A percentile compares a stretch with the other conserved stretches of the same genome.
These are phyloP conservation scores for Dimocarpus longan DNA, from an alignment of 345 rosid species.

Conservation along the genomic window DNA sequence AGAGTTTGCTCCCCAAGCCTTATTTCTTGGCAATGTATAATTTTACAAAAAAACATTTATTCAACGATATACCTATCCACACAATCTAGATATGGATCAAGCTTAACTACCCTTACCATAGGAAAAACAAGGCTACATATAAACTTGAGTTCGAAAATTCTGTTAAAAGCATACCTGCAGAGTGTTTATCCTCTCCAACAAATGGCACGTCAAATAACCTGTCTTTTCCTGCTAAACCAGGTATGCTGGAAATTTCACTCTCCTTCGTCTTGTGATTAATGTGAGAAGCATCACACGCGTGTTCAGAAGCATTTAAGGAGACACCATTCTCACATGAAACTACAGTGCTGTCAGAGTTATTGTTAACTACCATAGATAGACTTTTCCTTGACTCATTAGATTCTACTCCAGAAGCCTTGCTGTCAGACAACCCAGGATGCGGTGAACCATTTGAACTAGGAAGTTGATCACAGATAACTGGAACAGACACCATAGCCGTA, in stretches of 20 bases:
- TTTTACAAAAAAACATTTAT: background rate
- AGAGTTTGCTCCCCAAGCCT: background rate
- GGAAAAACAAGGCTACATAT: background rate
- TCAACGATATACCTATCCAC: background rate
- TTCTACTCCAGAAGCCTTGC: constrained; percentile 54
- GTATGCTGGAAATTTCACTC: constrained; percentile 49
- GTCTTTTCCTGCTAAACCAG: constrained; percentile 55
- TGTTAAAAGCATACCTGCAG: constrained; percentile 56
- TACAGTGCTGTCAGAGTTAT: constrained; percentile 72
- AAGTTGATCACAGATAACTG: constrained; percentile 68
- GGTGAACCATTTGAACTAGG: constrained; percentile 52
- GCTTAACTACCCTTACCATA: background rate
- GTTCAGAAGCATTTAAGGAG: constrained; percentile 46
- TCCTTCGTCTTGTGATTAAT: constrained; percentile 54
- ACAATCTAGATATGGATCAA: background rate
- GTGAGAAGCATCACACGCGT: constrained; percentile 47
- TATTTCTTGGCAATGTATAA: background rate
- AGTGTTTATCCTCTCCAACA: constrained; percentile 60
- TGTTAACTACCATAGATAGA: constrained; percentile 44
- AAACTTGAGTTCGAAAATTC: background rate
- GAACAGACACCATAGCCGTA: constrained; percentile 78
- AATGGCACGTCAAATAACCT: constrained; percentile 83
- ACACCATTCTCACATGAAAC: constrained; percentile 59
- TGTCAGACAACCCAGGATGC: constrained; percentile 56
- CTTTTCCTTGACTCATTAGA: constrained; percentile 63